A percentile compares a stretch with the other conserved stretches of the same genome.
phyloP scores from a whole-genome alignment of 139 green algal species.

The Chlorella ohadii region DNA sequence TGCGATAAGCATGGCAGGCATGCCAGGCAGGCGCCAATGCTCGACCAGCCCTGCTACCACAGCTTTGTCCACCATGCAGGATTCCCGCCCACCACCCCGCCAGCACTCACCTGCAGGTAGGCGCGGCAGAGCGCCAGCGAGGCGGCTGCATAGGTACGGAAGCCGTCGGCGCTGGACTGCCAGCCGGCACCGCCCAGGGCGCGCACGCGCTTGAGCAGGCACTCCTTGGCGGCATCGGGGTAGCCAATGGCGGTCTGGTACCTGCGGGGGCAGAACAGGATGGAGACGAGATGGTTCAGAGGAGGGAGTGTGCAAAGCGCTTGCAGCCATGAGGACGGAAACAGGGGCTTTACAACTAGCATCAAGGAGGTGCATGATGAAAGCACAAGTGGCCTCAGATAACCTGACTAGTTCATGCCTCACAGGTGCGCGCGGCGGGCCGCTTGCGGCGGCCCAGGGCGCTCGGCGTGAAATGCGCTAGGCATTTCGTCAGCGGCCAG shows the following conservation, averaged over 20 bases:
- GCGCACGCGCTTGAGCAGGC: conserved; percentile 70
- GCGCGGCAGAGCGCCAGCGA: conserved; percentile 48
- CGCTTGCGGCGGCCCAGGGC: background rate
- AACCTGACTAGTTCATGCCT: conserved; percentile 28
- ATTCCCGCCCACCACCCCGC: background rate
- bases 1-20: background rate
- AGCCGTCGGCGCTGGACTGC: conserved; percentile 53
- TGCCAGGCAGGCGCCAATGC: too few relatives aligned
- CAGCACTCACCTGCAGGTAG: conserved; percentile 40
- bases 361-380: too few relatives aligned
- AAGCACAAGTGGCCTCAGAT: conserved; percentile 8
- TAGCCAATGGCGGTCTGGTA: conserved; percentile 60
- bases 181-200: conserved; percentile 61
- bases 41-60: too few relatives aligned
- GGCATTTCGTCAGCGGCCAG: background rate
- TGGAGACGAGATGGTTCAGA: background rate
- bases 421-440: background rate
- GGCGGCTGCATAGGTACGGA: conserved; percentile 63
- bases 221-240: conserved; percentile 62
- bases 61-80: too few relatives aligned
- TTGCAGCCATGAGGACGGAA: too few relatives aligned
- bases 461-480: conserved; percentile 12
- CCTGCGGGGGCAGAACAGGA: background rate
- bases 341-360: too few relatives aligned
- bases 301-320: too few relatives aligned